These are phyloP conservation scores for Pythium guiyangense DNA, from an alignment of 352 stramenopile genomes.

Conservation along the genomic window DNA sequence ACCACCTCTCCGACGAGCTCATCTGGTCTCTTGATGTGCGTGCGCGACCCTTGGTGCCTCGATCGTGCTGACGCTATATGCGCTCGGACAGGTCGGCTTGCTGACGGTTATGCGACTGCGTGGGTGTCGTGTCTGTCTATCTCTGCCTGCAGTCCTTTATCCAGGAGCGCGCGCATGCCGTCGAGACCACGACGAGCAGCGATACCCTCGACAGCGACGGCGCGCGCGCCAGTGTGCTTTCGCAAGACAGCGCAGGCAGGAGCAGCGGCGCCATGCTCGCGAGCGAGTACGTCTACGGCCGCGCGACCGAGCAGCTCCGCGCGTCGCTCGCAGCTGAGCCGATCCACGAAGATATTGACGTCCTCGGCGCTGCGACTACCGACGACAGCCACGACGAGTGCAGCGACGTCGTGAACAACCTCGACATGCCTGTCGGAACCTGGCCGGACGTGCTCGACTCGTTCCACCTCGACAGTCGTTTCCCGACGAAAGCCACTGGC, in stretches of 20 bases:
- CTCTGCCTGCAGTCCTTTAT: conserved; percentile 30
- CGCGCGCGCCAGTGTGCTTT: conserved; percentile 39
- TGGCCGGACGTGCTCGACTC: conserved; percentile 8
- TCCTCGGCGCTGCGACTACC: conserved; percentile 18
- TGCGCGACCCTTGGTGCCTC: not conserved
- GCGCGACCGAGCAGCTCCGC: conserved; percentile 12
- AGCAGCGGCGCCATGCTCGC: conserved; percentile 19
- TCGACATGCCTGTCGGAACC: conserved; percentile 14
- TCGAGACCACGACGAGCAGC: conserved; percentile 18
- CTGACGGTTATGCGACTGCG: conserved; percentile 8
- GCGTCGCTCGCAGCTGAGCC: conserved; percentile 14
- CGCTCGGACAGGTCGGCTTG: not conserved
- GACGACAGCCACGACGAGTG: conserved; percentile 25
- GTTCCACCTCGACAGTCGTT: conserved; percentile 16
- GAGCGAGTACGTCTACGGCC: conserved; percentile 45
- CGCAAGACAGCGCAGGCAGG: conserved; percentile 20
- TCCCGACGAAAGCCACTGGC: conserved; percentile 20
- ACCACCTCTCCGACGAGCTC: conserved; percentile 64
- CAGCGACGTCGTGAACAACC: conserved; percentile 18
- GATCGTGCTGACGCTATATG: conserved; percentile 10
- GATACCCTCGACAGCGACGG: conserved; percentile 24
- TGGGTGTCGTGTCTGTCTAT: not conserved
- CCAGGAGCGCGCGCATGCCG: conserved; percentile 29
- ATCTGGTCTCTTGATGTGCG: conserved; percentile 69
- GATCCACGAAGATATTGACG: conserved; percentile 14